Evolutionary conservation across 345 rosid genomes (phyloP), one percentile per base, ranked within the genome.

Genomic region (Geranium brycei): DNA sequence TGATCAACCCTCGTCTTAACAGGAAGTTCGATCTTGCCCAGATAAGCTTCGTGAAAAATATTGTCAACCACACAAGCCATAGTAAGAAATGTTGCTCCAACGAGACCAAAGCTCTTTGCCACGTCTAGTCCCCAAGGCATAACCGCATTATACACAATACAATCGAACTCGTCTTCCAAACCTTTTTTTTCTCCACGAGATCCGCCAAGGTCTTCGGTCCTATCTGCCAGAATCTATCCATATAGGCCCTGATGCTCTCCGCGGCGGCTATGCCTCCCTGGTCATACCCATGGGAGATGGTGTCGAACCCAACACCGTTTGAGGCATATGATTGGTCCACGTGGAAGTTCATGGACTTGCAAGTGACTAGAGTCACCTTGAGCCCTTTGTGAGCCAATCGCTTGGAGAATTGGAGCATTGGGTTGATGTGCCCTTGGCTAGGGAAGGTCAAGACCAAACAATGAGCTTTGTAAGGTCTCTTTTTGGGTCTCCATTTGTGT

Each of bases 91-190:
- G 59, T 55, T 32, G 82, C 84, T 32, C 65, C 75, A 68, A 57
- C 71, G 16, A 81, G 68, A 40, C 81, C 78, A 6, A 63, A 66
- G 16, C 57, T 1, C 65, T 23, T 79, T 6, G 86, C 88, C 60
- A 79, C 82, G 63, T 81, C 84, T 62, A 79, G 56, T 58, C 65
- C 81, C 86, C 86, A 81, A 51, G 80, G 64, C 40, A 84, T 59
- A 63, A 81, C 31, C 1, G 82, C 74, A 64, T 81, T 86, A 51
- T 81, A 84, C 6, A 76, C 80, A 5, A 84, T 62, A 38, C 81
- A 78, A 56, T 35, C 19, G 38, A 81, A 75, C 7, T 79, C 84
- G 8, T 57, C 17, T 8, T 30, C 80, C 0, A 80, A 57, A 40
- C 64, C n/a, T 61, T 61, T 64, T 65, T 67, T 71, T 74, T 79